Evolutionary conservation across 805 yeast genomes (phyloP), one percentile per base, ranked within the genome.

Genomic region (Ogataea populi-albae): DNA sequence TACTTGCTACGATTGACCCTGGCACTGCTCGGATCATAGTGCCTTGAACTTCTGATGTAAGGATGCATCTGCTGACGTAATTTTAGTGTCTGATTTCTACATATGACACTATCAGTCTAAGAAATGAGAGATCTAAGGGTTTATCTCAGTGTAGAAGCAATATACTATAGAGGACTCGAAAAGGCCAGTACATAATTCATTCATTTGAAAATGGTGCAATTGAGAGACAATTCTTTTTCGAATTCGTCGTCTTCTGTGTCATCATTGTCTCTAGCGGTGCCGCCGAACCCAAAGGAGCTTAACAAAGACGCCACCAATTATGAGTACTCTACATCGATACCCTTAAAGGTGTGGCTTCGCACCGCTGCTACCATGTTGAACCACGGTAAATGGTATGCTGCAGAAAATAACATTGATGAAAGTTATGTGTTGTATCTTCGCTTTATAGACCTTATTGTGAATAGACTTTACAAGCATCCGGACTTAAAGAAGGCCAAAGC

Each of bases 361-460:
- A 70, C 80, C 31, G 77, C 72, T 34, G 65, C 59, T 29, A 69
- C 68, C 12, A 61, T 70, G 47, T 59, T 61, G 43, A 66, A 62
- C 54, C 80, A 53, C 60, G 77, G 79, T 0, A 60, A 62, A 20
- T 55, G 69, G 15, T 76, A 68, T 53, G 64, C 63, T 14, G 53
- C 57, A 15, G 73, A 68, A 27, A 61, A 65, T 11, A 63, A 70
- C 19, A 50, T 61, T 26, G 69, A 66, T 26, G 73, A 71, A 39
- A 75, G 86, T 0, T 81, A 72, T 48, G 56, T 77, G 20, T 58
- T 77, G 36, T 79, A 78, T 49, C 59, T 73, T 29, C 58, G 88
- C 37, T 79, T 75, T 46, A 69, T 80, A 16, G 85, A 81, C 40
- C 61, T 78, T 31, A 62, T 76, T 21, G 65, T 71, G 35, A 70